These are phyloP conservation scores for Russula griseocarnosa DNA, from an alignment of 768 basidiomycete species.

Conservation along the genomic window DNA sequence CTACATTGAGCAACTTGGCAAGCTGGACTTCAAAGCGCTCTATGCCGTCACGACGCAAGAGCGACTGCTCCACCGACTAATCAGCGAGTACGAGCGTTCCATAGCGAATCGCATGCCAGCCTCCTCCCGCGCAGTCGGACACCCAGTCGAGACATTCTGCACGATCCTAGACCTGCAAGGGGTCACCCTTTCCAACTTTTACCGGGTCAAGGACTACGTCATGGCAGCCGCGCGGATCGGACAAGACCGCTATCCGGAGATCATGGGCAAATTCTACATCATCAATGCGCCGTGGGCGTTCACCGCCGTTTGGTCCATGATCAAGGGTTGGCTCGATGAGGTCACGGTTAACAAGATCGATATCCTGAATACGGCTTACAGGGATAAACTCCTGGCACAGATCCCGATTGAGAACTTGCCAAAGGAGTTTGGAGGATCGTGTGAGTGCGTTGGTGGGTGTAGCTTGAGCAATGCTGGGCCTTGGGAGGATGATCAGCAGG, in stretches of 20 bases:
- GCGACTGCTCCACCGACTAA: conserved; percentile 83
- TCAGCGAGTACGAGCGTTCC: conserved; percentile 91
- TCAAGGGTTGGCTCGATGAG: conserved; percentile 93
- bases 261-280: conserved; percentile 98
- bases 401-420: conserved; percentile 84
- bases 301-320: conserved; percentile 77
- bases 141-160: conserved; percentile 94
- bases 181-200: conserved; percentile 73
- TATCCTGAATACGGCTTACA: conserved; percentile 75
- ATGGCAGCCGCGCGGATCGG: conserved; percentile 69
- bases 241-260: conserved; percentile 89
- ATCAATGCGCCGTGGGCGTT: conserved; percentile 97
- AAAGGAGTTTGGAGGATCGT: conserved; percentile 77
- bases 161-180: conserved; percentile 89
- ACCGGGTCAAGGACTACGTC: conserved; percentile 90
- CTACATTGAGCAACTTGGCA: conserved; percentile 91
- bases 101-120: conserved; percentile 76
- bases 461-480: conserved; percentile 88
- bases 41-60: conserved; percentile 80
- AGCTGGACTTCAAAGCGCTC: conserved; percentile 81
- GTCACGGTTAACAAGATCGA: conserved; percentile 95
- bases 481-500: conserved; percentile 52
- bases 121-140: conserved; percentile 63
- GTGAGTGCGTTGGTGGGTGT: conserved; percentile 76
- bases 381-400: conserved; percentile 72